Evolutionary conservation across 495 filamentous ascomycete genomes (phyloP).

Genomic region (Neurospora cerealis): DNA sequence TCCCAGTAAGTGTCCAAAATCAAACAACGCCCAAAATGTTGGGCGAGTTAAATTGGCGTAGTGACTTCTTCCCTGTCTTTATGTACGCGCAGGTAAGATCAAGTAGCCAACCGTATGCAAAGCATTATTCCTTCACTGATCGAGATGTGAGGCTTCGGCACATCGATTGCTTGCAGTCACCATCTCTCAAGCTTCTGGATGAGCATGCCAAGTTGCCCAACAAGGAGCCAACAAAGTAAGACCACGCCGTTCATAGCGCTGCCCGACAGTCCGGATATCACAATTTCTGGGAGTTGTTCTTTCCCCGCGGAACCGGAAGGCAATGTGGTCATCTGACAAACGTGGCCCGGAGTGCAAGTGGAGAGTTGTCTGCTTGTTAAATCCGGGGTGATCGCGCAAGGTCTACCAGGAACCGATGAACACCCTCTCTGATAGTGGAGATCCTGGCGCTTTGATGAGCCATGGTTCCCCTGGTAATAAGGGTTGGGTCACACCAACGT

Average conservation of each 20-base stretch:
- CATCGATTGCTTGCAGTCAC: neutral
- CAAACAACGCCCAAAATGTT: neutral
- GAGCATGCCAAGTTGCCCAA: neutral
- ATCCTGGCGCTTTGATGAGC: neutral
- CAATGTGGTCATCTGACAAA: neutral
- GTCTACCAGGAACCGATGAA: neutral
- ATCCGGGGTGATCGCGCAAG: neutral
- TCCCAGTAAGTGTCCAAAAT: neutral
- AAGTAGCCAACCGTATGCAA: neutral
- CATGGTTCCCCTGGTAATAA: neutral
- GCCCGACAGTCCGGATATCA: neutral
- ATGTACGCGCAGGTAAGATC: neutral
- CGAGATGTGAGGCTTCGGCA: neutral
- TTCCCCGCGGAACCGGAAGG: neutral
- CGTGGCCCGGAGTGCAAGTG: neutral
- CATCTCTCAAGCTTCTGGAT: neutral
- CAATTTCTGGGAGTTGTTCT: neutral
- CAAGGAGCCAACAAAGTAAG: neutral
- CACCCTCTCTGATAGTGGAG: neutral
- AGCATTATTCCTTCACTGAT: neutral
- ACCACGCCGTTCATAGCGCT: neutral
- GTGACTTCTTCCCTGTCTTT: neutral
- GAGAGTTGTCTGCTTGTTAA: neutral
- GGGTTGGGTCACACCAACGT: neutral
- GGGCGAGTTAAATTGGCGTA: neutral